Evolutionary conservation across 805 yeast species (phyloP), one percentile per base, ranked within the genome.

Genomic region (Suhomyces canberraensis): DNA sequence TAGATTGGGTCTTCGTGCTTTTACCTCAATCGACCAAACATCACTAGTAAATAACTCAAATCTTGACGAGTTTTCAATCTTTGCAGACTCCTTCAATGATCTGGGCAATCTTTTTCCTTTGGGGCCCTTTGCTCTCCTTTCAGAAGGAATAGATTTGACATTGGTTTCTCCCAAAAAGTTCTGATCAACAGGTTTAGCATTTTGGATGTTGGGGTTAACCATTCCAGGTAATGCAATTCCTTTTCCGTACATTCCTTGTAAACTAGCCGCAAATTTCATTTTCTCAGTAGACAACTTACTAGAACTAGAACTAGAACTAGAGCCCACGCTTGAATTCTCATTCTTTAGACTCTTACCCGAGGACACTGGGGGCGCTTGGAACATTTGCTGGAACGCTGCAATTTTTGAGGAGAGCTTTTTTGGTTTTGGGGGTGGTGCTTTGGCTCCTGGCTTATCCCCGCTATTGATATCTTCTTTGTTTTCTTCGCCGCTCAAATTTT

Each of bases 321-420:
- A 7, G 9, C 22, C 22, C 7, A 7, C 9, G 9, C 7, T 9
- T 7, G 22, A 7, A 20, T 20, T 20, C 22, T 20, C 22, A 20
- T 9, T 20, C n/a, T n/a, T n/a, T n/a, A n/a, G n/a, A n/a, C n/a
- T n/a, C n/a, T 20, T 20, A 20, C 8, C 8, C 8, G 29, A 16
- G 3, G 39, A 32, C 2, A 29, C 7, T 3, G 58, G 42, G 13
- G 48, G 48, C 37, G 58, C 62, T 33, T 75, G 75, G 37, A 84
- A 66, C 83, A 82, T 78, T 50, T 82, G 84, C 52, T 84, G 95
- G 56, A 84, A 84, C 0, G 89, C 89, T 1, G 90, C 89, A 41
- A 84, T 84, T 44, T 73, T 82, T 1, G 88, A 79, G 0, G 91
- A 83, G 13, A 87, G 79, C 48, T 84, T 84, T 50, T 83, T 83